Percentiles rank a stretch among this genome's conserved stretches.
phyloP scores from a whole-genome alignment of 306 rosid species.

The Phaseolus lunatus region DNA sequence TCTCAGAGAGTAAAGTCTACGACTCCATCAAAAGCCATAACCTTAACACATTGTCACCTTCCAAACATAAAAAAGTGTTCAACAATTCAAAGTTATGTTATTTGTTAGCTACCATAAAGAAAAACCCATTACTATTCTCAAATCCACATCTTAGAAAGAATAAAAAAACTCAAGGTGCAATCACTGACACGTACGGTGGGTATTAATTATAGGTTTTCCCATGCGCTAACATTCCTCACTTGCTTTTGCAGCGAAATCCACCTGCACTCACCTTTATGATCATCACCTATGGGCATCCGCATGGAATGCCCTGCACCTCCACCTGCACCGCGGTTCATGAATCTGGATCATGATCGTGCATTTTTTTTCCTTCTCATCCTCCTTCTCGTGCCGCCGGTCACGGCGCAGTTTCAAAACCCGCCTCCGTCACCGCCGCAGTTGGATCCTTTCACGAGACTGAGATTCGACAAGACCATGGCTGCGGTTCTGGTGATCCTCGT shows the following conservation, averaged over 20 bases:
- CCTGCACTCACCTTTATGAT: slow-evolving; percentile 21
- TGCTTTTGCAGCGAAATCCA: slow-evolving; percentile 3
- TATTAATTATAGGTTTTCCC: slow-evolving; percentile 18
- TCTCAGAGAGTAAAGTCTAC: slow-evolving; percentile 1
- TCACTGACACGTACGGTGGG: slow-evolving; percentile 8
- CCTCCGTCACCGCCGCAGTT: background rate
- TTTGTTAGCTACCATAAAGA: background rate
- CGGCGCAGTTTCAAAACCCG: slow-evolving; percentile 30
- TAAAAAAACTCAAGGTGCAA: background rate
- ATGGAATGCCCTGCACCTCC: slow-evolving; percentile 14
- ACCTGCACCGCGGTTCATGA: background rate
- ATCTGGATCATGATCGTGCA: slow-evolving; percentile 5
- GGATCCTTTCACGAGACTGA: slow-evolving; percentile 6
- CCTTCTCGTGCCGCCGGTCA: slow-evolving; percentile 31
- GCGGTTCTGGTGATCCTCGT: slow-evolving; percentile 56
- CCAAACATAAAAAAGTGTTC: background rate
- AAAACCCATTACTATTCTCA: slow-evolving; percentile 15
- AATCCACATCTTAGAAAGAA: background rate
- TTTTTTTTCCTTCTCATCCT: slow-evolving; percentile 27
- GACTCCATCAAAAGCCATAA: background rate
- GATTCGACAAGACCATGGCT: slow-evolving; percentile 56
- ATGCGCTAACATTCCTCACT: slow-evolving; percentile 2
- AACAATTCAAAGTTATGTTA: background rate
- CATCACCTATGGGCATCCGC: slow-evolving; percentile 43
- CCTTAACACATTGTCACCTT: background rate